Evolutionary conservation across 1,284 basidiomycete genomes (phyloP), one percentile per base, ranked within the genome.

Genomic region (Naganishia cerealis): DNA sequence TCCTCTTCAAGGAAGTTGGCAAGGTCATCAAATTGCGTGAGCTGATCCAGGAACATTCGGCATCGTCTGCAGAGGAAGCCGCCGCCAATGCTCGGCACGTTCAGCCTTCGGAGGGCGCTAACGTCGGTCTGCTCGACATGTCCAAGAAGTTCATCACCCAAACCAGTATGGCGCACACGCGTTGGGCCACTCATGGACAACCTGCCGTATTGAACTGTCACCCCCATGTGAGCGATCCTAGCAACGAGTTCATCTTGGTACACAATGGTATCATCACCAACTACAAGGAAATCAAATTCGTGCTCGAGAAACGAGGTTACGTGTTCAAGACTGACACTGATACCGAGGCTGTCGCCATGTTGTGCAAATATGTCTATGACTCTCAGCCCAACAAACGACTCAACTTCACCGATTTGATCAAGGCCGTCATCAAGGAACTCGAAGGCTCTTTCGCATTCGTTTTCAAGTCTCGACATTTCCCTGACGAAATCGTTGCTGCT

Each of bases 251-350:
- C 83, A 87, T 88, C 70, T 85, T 99, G 74, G 94, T 99, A 53
- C 96, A 99, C 86, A 99, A 99, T 77, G 96, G 96, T 81, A 99
- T 99, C 80, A 95, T 99, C 76, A 99, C 96, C 82, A 98, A 98
- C 85, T 88, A 83, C 79, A 83, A 83, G 69, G 95, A 95, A 76
- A 88, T 99, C 76, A 87, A 91, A 74, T 87, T 92, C 74, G 93
- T 99, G 65, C 87, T 99, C 70, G 90, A 94, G 81, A 98, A 98
- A 84, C 88, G 94, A 69, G 96, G 96, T 46, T 98, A 91, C 86
- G 86, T 85, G 73, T 99, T 99, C 78, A 88, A 91, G 82, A 91
- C 91, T 62, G 96, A 99, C 75, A 99, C 96, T 38, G 96, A 99
- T 81, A 98, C 96, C 6, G 96, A 99, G 82, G 91, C 91, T 50